These are phyloP conservation scores for Hyphopichia burtonii DNA, from an alignment of 1,139 yeast genomes.

Conservation along the genomic window DNA sequence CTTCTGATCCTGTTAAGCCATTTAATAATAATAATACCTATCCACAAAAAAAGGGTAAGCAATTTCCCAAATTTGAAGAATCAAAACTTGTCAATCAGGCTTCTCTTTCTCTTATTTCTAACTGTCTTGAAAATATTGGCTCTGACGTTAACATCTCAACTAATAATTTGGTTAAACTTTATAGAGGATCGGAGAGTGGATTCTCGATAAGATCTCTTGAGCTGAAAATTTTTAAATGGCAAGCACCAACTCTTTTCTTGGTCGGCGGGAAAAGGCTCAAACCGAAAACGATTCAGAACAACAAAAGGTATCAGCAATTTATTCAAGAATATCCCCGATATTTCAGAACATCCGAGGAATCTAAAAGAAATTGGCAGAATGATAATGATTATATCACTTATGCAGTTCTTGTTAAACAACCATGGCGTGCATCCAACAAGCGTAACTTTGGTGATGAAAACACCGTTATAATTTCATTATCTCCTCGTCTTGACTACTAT, in stretches of 20 bases:
- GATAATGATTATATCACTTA: constrained; percentile 49
- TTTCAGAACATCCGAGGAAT: constrained; percentile 32
- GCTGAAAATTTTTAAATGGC: constrained; percentile 84
- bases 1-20: not conserved
- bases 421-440: constrained; percentile 79
- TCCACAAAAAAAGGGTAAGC: not conserved
- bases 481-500: constrained; percentile 64
- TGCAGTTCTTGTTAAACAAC: constrained; percentile 62
- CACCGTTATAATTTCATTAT: constrained; percentile 57
- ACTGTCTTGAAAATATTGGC: constrained; percentile 5
- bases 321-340: constrained; percentile 52
- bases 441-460: constrained; percentile 65
- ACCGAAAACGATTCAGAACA: constrained; percentile 36
- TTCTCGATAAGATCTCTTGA: constrained; percentile 87
- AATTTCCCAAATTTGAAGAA: constrained; percentile 20
- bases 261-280: constrained; percentile 62
- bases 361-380: constrained; percentile 30
- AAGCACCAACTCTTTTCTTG: constrained; percentile 75
- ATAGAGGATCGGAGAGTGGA: constrained; percentile 73
- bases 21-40: not conserved
- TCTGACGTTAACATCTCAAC: constrained; percentile 23
- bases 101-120: constrained; percentile 28
- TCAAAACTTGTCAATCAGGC: constrained; percentile 42
- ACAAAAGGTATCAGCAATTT: constrained; percentile 52
- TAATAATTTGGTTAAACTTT: constrained; percentile 58